These are phyloP conservation scores for Heliamphora pulchella DNA, from an alignment of 179 eudicot species.

Conservation along the genomic window DNA sequence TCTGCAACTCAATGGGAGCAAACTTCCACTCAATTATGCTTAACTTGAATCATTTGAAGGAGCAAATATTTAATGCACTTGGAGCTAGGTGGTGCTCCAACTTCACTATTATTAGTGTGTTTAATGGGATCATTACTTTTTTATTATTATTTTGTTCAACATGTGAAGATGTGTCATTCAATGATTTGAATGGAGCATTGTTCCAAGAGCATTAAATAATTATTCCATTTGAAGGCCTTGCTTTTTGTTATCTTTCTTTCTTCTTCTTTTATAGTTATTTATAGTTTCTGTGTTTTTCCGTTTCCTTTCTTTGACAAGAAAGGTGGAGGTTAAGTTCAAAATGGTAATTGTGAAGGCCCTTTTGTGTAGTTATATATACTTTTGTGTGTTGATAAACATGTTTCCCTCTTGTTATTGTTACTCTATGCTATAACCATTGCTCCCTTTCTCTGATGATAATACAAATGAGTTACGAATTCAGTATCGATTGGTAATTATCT, in stretches of 20 bases:
- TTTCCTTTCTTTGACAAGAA: not conserved
- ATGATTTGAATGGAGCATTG: too few relatives aligned
- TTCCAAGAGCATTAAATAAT: too few relatives aligned
- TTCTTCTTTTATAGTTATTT: too few relatives aligned
- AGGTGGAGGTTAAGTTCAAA: not conserved
- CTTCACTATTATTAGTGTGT: too few relatives aligned
- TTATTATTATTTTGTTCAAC: too few relatives aligned
- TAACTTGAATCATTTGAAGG: not conserved
- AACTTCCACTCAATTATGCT: not conserved
- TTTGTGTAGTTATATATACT: not conserved
- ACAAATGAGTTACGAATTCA: not conserved
- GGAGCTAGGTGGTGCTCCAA: too few relatives aligned
- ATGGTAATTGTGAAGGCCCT: not conserved
- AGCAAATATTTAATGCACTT: too few relatives aligned
- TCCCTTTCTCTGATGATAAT: not conserved
- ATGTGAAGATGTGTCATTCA: too few relatives aligned
- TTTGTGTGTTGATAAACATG: not conserved
- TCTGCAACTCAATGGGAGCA: not conserved
- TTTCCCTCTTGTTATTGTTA: not conserved
- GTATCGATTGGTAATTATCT: not conserved
- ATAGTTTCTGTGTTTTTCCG: not conserved
- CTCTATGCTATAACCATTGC: not conserved
- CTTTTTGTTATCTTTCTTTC: not conserved
- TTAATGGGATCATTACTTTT: too few relatives aligned
- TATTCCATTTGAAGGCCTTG: not conserved